Base-by-base conservation (phyloP, 148 eudicot genomes). In the Limonium bicolor region DNA sequence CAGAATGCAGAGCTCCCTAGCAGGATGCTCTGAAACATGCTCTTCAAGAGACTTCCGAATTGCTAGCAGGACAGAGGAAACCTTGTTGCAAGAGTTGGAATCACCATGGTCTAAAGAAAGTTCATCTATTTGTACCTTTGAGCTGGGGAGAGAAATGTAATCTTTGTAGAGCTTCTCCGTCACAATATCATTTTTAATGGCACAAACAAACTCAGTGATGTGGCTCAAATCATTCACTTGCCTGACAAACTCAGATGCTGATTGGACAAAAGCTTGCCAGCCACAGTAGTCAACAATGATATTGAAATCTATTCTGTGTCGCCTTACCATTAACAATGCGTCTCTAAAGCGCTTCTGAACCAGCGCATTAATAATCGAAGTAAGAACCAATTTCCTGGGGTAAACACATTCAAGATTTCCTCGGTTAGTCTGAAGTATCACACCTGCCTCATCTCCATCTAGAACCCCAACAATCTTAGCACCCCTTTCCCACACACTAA, bases 401-500 rank as follows among this genome's bases (percentile, higher is more conserved):
- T 60, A 84, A 38, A 90, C 61, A 66, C 95, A 80, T 61, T 90
- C 97, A 48, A 90, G 71, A 60, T 84, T 90, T 59, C 97, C 97
- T 63, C 97, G 71, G 51, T 25, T 59, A 36, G 97, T 77, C 67
- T 84, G 93, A 38, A 84, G 56, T 48, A 90, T 64, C 58, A 78
- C 71, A 46, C 87, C 80, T 52, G 97, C 87, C 57, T 73, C 93
- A 66, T 90, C 97, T 49, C 95, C 97, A 69, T 90, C 92, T 46
- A 84, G 76, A 51, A 84, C 82, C 8, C 95, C 87, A 20, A 73
- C 58, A 43, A 90, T 55, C 60, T 63, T 78, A 45, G 99, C 79
- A 50, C 99, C 87, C 48, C 77, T 85, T 64, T 90, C 99, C 99
- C 99, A 90, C 46, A 90, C 40, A 48, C 67, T 69, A 7, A 78